A percentile compares a stretch with the other conserved stretches of the same genome.
phyloP scores from a whole-genome alignment of 2,329 filamentous ascomycete species.

The Lizonia empirigonia region DNA sequence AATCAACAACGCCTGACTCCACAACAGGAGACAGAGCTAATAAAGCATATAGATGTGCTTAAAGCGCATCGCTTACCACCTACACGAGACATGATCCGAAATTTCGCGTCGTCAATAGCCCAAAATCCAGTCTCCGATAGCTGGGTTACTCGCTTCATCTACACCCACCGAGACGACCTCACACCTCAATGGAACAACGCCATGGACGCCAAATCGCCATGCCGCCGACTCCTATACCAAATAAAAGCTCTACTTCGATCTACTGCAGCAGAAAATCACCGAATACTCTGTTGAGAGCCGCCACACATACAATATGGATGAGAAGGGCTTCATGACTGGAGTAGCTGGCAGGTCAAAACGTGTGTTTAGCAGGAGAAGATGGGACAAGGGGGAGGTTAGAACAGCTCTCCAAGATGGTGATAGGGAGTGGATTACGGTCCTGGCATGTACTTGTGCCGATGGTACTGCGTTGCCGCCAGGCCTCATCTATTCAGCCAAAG shows the following conservation, averaged over 20 bases:
- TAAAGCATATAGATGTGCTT: neutral
- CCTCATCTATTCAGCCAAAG: no score
- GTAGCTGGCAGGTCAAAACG: neutral
- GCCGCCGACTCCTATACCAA: no score
- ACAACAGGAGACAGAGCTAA: neutral
- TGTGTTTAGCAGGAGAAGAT: neutral
- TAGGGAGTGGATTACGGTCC: slow-evolving; percentile 10
- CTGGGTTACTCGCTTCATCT: neutral
- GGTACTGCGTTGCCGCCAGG: slow-evolving; percentile 12
- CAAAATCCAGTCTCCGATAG: neutral
- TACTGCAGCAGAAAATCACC: no score
- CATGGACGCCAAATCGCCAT: no score
- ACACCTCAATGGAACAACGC: neutral
- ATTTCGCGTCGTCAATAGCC: neutral
- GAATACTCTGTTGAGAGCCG: no score
- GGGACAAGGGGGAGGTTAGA: neutral
- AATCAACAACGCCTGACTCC: neutral
- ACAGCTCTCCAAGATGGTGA: slow-evolving; percentile 10
- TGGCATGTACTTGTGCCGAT: slow-evolving; percentile 16
- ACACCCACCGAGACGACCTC: neutral
- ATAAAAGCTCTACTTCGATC: no score
- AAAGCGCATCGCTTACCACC: no score
- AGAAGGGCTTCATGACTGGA: no score
- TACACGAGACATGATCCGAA: no score
- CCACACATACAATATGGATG: no score